phyloP scores from a whole-genome alignment of 371 early-diverging fungal genomes.

The Mucor indicus region DNA sequence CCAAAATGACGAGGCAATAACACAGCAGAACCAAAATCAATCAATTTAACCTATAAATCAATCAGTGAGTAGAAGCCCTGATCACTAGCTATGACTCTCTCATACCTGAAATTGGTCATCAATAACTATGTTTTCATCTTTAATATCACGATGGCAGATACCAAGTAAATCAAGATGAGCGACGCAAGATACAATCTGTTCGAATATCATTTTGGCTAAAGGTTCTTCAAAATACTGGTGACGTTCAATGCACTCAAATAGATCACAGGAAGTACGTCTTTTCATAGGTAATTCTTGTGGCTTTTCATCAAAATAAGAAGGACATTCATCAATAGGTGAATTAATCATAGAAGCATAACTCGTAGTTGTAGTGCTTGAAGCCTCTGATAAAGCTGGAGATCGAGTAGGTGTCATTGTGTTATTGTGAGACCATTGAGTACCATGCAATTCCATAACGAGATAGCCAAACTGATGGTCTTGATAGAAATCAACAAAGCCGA shows the following conservation, averaged over 20 bases:
- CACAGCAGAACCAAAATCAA: slow-evolving; percentile 83
- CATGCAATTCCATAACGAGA: slow-evolving; percentile 80
- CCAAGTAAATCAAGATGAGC: slow-evolving; percentile 55
- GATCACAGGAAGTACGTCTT: slow-evolving; percentile 61
- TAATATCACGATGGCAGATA: slow-evolving; percentile 64
- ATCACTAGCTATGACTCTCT: too few species aligned
- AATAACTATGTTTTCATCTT: slow-evolving; percentile 80
- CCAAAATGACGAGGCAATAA: slow-evolving; percentile 49
- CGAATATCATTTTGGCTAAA: slow-evolving; percentile 58
- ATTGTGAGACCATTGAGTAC: slow-evolving; percentile 58
- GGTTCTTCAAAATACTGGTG: slow-evolving; percentile 64
- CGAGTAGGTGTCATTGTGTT: too few species aligned
- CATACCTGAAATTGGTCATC: slow-evolving; percentile 57
- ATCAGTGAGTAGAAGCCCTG: not conserved
- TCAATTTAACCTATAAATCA: slow-evolving; percentile 57
- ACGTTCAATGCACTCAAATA: slow-evolving; percentile 81
- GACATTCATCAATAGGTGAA: slow-evolving; percentile 18
- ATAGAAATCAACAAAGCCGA: slow-evolving; percentile 64
- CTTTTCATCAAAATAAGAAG: not conserved
- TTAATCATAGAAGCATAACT: too few species aligned
- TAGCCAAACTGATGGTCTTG: slow-evolving; percentile 68
- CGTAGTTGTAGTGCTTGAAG: slow-evolving; percentile 19
- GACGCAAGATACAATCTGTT: slow-evolving; percentile 70
- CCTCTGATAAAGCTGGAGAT: slow-evolving; percentile 30
- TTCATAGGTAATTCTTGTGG: too few species aligned